These are phyloP conservation scores for Phytophthora citrophthora DNA, from an alignment of 352 stramenopile genomes.

Conservation along the genomic window DNA sequence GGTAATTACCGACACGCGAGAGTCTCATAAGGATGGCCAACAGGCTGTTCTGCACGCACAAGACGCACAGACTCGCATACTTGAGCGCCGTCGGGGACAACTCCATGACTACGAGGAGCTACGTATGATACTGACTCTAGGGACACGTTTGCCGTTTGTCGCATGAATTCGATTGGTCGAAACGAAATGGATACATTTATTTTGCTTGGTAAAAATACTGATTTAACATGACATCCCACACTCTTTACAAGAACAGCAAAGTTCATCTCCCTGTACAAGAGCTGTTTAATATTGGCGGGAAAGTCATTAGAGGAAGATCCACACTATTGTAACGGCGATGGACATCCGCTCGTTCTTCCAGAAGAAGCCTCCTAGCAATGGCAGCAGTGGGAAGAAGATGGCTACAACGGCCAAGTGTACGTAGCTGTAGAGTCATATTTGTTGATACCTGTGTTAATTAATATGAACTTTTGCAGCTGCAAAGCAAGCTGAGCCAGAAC, in stretches of 20 bases:
- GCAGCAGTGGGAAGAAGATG: slow-evolving; percentile 32
- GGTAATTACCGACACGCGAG: slow-evolving; percentile 70
- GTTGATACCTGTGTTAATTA: not conserved
- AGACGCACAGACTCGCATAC: slow-evolving; percentile 74
- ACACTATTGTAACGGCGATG: slow-evolving; percentile 39
- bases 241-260: slow-evolving; percentile 3
- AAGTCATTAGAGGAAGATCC: slow-evolving; percentile 33
- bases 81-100: slow-evolving; percentile 64
- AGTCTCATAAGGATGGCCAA: slow-evolving; percentile 84
- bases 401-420: slow-evolving; percentile 35
- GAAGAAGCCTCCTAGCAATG: slow-evolving; percentile 41
- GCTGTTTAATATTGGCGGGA: slow-evolving; percentile 32
- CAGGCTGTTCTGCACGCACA: slow-evolving; percentile 86
- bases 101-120: slow-evolving; percentile 19
- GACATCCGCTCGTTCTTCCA: slow-evolving; percentile 90
- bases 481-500: slow-evolving; percentile 37
- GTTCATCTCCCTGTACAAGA: slow-evolving; percentile 24
- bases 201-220: slow-evolving; percentile 1
- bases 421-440: not conserved
- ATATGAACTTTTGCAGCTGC: slow-evolving; percentile 9
- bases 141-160: not conserved
- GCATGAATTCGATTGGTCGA: not conserved
- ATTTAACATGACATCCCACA: not conserved
- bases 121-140: slow-evolving; percentile 16
- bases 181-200: not conserved